A percentile compares a stretch with the other conserved stretches of the same genome.
These are phyloP conservation scores for Pythium phragmiticola DNA, from an alignment of 352 stramenopile genomes.

Conservation along the genomic window DNA sequence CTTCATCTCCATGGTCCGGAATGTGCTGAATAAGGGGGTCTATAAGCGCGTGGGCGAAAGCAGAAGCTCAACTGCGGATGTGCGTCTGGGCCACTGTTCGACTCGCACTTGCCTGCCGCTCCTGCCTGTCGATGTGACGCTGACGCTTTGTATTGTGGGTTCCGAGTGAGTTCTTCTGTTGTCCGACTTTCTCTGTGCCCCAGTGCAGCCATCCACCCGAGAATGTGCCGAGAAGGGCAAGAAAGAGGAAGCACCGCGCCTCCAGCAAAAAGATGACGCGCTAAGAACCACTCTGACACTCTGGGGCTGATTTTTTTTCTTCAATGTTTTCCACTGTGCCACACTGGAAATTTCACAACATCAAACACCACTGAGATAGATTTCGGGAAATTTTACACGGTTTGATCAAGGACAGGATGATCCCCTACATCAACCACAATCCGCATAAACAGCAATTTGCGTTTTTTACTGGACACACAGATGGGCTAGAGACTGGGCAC, in stretches of 20 bases:
- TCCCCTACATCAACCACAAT: too few relatives aligned
- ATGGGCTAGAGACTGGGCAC: conserved; percentile 2
- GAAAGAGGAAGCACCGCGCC: conserved; percentile 11
- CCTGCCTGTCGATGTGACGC: conserved; percentile 2
- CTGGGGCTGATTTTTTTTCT: neutral
- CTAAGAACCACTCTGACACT: neutral
- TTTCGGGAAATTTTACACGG: too few relatives aligned
- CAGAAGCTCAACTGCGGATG: conserved; percentile 25
- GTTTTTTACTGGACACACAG: conserved; percentile 19
- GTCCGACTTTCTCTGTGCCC: conserved; percentile 27
- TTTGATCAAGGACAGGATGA: too few relatives aligned
- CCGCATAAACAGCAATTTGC: conserved; percentile 16
- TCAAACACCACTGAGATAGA: too few relatives aligned
- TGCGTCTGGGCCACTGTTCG: neutral
- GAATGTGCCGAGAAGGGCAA: conserved; percentile 7
- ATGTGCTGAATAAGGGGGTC: neutral
- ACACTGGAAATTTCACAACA: too few relatives aligned
- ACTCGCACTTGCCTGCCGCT: neutral
- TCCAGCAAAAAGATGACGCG: conserved; percentile 1
- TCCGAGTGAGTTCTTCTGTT: conserved; percentile 12
- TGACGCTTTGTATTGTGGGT: conserved; percentile 13
- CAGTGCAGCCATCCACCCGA: conserved; percentile 23
- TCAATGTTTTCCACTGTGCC: neutral
- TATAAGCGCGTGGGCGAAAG: neutral
- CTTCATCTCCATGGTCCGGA: conserved; percentile 27